Percentiles rank a stretch among this genome's conserved stretches.
These are phyloP conservation scores for Blastocladiella emersonii DNA, from an alignment of 371 early-diverging fungal genomes.

Conservation along the genomic window DNA sequence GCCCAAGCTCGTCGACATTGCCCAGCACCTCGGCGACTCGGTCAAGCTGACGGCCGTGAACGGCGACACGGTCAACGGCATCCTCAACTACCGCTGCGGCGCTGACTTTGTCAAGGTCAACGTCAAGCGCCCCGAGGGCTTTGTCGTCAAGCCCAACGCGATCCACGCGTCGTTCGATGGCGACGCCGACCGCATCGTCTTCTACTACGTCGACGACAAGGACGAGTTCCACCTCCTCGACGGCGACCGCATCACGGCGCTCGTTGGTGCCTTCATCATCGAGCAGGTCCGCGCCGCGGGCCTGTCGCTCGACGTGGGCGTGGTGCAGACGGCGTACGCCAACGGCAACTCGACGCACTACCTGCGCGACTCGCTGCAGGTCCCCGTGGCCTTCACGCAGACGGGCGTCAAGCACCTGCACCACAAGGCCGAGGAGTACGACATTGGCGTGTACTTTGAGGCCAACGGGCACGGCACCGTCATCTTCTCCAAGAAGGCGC, in stretches of 20 bases:
- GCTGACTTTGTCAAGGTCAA: constrained; percentile 94
- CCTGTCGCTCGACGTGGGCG: constrained; percentile 71
- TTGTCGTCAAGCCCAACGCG: constrained; percentile 41
- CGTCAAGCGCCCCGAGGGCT: constrained; percentile 64
- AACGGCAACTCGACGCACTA: constrained; percentile 93
- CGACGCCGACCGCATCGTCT: constrained; percentile 98
- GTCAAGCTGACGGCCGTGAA: constrained; percentile 54
- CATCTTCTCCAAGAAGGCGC: constrained; percentile 74
- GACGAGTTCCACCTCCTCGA: constrained; percentile 77
- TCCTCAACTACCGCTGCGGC: constrained; percentile 87
- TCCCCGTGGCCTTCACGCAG: constrained; percentile 84
- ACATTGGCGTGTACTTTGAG: constrained; percentile 99
- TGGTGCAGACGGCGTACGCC: constrained; percentile 98
- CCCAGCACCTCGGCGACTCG: constrained; percentile 43
- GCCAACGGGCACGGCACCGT: constrained; percentile 99
- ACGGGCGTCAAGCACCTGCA: constrained; percentile 99
- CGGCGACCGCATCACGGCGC: constrained; percentile 94
- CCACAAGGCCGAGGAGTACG: constrained; percentile 91
- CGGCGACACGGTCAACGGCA: constrained; percentile 49
- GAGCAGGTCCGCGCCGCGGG: constrained; percentile 67
- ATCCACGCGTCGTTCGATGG: constrained; percentile 92
- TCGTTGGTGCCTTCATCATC: constrained; percentile 82
- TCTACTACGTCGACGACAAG: constrained; percentile 68
- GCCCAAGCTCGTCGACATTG: constrained; percentile 68
- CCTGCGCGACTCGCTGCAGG: constrained; percentile 48